Conservation (phyloP, 2,329 filamentous ascomycete species). For the Talaromyces rugulosus region DNA sequence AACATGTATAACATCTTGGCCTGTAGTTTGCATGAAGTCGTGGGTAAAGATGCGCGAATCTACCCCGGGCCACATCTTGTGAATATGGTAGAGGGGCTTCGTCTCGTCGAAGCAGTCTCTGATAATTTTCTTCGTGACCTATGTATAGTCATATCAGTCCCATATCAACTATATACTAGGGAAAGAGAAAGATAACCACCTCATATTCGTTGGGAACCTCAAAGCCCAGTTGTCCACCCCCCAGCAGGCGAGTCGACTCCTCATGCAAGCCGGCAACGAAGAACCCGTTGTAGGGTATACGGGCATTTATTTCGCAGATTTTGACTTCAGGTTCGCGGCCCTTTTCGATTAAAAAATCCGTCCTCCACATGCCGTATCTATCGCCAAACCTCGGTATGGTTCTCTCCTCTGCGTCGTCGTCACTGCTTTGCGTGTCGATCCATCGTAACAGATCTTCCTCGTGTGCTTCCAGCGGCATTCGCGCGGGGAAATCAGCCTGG, state of each 20-base stretch:
- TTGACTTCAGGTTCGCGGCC: not conserved
- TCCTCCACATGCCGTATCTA: slow-evolving; percentile 22
- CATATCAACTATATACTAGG: not conserved
- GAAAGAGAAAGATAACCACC: not conserved
- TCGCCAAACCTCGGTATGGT: not conserved
- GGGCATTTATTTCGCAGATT: slow-evolving; percentile 25
- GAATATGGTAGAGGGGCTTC: slow-evolving; percentile 7
- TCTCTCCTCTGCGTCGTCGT: not conserved
- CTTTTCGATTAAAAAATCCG: slow-evolving; percentile 22
- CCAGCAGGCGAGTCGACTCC: slow-evolving; percentile 2
- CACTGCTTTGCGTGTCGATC: not conserved
- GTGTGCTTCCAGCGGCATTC: slow-evolving; percentile 24
- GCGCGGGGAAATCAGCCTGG: slow-evolving; percentile 17
- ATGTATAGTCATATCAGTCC: not conserved
- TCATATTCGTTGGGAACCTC: slow-evolving; percentile 3
- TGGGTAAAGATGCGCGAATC: slow-evolving; percentile 8
- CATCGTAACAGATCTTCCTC: slow-evolving; percentile 21
- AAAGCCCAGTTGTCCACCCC: slow-evolving; percentile 4
- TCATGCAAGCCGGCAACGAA: slow-evolving; percentile 10
- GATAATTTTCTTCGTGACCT: slow-evolving; percentile 6
- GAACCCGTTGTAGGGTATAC: slow-evolving; percentile 22
- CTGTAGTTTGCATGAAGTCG: not conserved
- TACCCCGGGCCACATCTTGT: slow-evolving; percentile 10
- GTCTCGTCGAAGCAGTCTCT: slow-evolving; percentile 5
- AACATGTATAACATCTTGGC: slow-evolving; percentile 3